Base-by-base conservation (phyloP, 371 early-diverging fungal species). In the Mucor velutinosus region DNA sequence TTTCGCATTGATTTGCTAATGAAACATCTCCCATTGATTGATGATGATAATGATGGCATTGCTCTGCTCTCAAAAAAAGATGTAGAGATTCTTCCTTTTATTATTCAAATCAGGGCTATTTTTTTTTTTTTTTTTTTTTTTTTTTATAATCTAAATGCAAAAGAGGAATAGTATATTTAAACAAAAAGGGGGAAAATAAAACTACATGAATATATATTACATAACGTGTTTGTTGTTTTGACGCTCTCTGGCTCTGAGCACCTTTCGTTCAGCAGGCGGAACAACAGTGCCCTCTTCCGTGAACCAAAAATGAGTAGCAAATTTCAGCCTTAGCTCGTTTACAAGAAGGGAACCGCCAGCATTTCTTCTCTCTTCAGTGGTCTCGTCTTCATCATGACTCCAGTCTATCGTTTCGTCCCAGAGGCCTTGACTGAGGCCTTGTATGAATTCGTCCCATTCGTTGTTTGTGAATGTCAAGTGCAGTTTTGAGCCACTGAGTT, bases 361-460 rank as follows among this genome's bases (percentile, higher is more conserved):
- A 21, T 17, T 7, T 12, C 17, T 17, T 12, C 65, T 37, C 30
- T 64, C 49, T 33, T 58, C 62, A 19, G 15, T 32, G 4, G 35
- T 30, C 10, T 49, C 56, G 17, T 69, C 64, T 27, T 65, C 67
- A 17, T 69, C 62, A 43, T 69, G 69, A 45, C 74, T 70, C 76
- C 76, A 76, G 19, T 72, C 69, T n/a, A 76, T 76, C 3, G 79
- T 74, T 7, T 71, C 63, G 39, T 80, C 77, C 80, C 80, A 81
- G 49, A 62, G 60, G 6, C 82, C 82, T 7, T 68, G 45, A 11
- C 56, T 55, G 0, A 82, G 67, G 4, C 83, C 83, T 14, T 70
- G 63, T 17, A 82, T 74, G 39, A 82, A 82, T 78, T 77, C 79
- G 30, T 80, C 81, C 83, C 83, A 83, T 64, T 83, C 83, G 37